Evolutionary conservation across 331 rosid species (phyloP).

Genomic region (Quercus tomentella): DNA sequence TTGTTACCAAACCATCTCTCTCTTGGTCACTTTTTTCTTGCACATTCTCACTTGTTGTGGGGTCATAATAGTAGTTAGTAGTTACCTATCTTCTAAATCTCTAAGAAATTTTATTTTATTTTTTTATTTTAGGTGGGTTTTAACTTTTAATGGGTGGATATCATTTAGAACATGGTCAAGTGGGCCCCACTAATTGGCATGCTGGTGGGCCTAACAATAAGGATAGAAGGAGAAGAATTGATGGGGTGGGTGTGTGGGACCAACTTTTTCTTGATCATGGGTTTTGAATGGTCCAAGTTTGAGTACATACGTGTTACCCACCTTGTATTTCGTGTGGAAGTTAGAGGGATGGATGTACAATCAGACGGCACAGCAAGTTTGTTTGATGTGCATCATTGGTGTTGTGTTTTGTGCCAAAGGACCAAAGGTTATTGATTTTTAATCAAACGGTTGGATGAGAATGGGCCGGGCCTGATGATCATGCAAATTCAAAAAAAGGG

Average conservation of each 20-base stretch:
- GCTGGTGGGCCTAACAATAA: constrained; percentile 50
- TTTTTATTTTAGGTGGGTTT: constrained; percentile 2
- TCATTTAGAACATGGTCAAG: constrained; percentile 9
- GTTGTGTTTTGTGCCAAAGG: constrained; percentile 21
- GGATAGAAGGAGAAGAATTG: constrained; percentile 25
- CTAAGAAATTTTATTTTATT: not conserved
- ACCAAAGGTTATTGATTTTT: constrained; percentile 8
- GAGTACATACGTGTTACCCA: constrained; percentile 18
- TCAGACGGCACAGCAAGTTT: constrained; percentile 21
- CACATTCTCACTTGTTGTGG: constrained; percentile 29
- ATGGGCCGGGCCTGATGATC: constrained; percentile 12
- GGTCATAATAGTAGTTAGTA: constrained; percentile 27
- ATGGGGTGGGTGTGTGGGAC: constrained; percentile 20
- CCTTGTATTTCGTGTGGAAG: constrained; percentile 50
- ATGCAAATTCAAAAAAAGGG: not conserved
- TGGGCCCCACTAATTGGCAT: constrained; percentile 45
- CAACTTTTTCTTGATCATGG: constrained; percentile 24
- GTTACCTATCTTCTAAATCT: constrained; percentile 26
- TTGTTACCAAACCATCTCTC: constrained; percentile 54
- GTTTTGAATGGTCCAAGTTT: constrained; percentile 38
- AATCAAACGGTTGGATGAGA: constrained; percentile 10
- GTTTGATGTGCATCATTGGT: not conserved
- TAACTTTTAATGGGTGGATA: constrained; percentile 24
- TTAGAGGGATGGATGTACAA: constrained; percentile 21
- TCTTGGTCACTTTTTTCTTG: constrained; percentile 25